Evolutionary conservation across 2,329 filamentous ascomycete genomes (phyloP).

Genomic region (Ceratocystis variospora): DNA sequence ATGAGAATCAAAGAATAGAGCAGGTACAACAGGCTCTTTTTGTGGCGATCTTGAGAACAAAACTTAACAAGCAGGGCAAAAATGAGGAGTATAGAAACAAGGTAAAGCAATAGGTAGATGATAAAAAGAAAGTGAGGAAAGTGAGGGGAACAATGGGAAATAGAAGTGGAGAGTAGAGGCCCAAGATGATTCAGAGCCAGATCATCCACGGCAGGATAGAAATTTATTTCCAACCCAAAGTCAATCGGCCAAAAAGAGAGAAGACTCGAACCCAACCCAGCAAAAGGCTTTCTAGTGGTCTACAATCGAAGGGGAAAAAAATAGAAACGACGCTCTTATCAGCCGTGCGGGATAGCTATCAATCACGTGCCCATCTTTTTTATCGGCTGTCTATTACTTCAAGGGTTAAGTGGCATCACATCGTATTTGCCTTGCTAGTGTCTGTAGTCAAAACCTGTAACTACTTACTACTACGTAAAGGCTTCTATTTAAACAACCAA

Average conservation of each 20-base stretch:
- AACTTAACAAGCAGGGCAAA: background rate
- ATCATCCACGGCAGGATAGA: slow-evolving; percentile 3
- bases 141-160: no score
- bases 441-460: no score
- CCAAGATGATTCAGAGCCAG: slow-evolving; percentile 8
- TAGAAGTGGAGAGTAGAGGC: background rate
- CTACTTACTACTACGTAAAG: no score
- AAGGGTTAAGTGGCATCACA: no score
- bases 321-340: slow-evolving; percentile 13
- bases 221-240: background rate
- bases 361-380: slow-evolving; percentile 16
- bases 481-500: no score
- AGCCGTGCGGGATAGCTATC: slow-evolving; percentile 16
- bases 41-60: background rate
- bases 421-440: no score
- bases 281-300: background rate
- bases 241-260: background rate
- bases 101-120: background rate
- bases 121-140: background rate
- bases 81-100: background rate
- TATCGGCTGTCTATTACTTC: background rate
- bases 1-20: background rate
- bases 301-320: background rate
- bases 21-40: background rate
- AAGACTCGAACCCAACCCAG: background rate